Base-by-base conservation (phyloP, 257 asterid species). In the Nemophila menziesii region DNA sequence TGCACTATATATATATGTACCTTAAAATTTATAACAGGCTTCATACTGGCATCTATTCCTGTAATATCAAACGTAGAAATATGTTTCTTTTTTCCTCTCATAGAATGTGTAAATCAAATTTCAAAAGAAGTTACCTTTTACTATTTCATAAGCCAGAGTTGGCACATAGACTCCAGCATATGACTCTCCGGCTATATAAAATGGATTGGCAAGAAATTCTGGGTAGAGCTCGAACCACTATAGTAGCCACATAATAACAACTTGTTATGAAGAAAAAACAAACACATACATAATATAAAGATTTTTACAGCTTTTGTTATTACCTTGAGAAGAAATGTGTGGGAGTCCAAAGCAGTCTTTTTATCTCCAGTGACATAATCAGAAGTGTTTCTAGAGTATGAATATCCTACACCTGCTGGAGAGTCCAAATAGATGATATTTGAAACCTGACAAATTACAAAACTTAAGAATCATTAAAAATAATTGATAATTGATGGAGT, bases 211-310 rank as follows among this genome's bases (percentile, higher is more conserved):
- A 33, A 64, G 73, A 65, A 64, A 89, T 64, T 84, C 96, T 0
- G 93, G 77, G 57, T 80, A 89, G 58, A 84, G 81, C 65, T 78
- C 87, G 51, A 89, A 89, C 98, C 98, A 89, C 98, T 89, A n/a
- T n/a, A n/a, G n/a, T n/a, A 60, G 46, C 39, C 48, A 62, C 18
- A 60, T 29, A 24, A 57, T 23, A 72, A 43, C 46, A 52, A 46
- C 38, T 62, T 29, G 40, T 2, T 20, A 9, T 40, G 26, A 21
- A 5, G 18, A 33, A n/a, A n/a, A n/a, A n/a, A n/a, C n/a, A n/a
- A n/a, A n/a, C n/a, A n/a, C n/a, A n/a, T n/a, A n/a, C n/a, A 3
- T 46, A 19, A 22, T 16, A 18, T 14, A 19, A 18, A 19, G 16
- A 11, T 42, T n/a, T 21, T 19, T n/a, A n/a, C 13, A 16, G 18